A percentile compares a stretch with the other conserved stretches of the same genome.
Evolutionary conservation across 257 asterid genomes (phyloP).

Genomic region (Forsythia suspensa): DNA sequence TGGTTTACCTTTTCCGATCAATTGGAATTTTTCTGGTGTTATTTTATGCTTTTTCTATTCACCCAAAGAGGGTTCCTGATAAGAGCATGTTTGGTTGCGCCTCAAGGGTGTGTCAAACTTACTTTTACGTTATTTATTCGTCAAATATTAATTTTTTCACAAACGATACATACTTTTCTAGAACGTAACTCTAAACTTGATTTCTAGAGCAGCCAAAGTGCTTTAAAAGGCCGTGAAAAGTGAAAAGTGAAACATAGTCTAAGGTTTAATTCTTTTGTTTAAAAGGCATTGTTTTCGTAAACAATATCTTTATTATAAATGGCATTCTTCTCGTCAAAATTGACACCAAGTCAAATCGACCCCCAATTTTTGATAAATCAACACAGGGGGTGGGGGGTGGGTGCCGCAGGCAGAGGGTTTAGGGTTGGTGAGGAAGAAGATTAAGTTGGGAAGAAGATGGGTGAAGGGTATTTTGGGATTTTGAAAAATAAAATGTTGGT

Average conservation of each 20-base stretch:
- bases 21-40: background rate
- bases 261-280: background rate
- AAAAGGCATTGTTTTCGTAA: background rate
- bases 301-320: background rate
- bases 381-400: no score
- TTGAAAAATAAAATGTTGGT: background rate
- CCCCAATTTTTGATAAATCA: no score
- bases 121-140: background rate
- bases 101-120: no score
- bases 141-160: background rate
- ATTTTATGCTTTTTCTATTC: background rate
- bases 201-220: no score
- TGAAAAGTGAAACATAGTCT: background rate
- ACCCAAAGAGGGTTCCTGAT: background rate
- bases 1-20: conserved; percentile 14
- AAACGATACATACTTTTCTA: no score
- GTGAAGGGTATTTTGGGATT: background rate
- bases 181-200: no score
- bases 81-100: background rate
- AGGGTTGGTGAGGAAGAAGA: background rate
- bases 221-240: background rate
- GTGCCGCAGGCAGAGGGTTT: no score
- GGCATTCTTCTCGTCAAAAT: background rate
- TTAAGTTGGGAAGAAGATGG: background rate
- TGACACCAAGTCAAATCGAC: background rate